Base-by-base conservation (phyloP, 139 green algal genomes). In the Micractinium conductrix region DNA sequence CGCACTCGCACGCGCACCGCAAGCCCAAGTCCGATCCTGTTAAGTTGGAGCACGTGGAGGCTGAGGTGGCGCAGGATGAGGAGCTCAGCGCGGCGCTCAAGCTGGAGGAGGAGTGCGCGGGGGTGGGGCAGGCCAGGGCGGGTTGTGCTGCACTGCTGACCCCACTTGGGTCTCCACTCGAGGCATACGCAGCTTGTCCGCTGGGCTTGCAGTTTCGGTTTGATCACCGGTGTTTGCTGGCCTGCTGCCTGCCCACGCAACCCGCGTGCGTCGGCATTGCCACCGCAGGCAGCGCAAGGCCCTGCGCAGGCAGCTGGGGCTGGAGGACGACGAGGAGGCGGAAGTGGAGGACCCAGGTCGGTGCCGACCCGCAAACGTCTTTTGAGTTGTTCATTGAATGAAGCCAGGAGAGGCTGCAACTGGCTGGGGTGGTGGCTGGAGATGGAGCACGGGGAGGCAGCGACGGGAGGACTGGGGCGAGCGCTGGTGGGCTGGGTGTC, bases 31-130 rank as follows among this genome's bases (percentile, higher is more conserved):
- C 45, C 1, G 70, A 26, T 4, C 70, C 70, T 17, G 45, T 43
- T 8, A 9, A 28, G 30, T 60, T 84, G 62, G 78, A 84, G 62
- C 14, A 84, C n/a, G 40, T 75, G 17, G 78, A 48, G 78, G 60
- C 62, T 19, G 14, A 84, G 28, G 30, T 84, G 78, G 78, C 78
- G 30, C 24, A 84, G 21, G 58, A 75, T 33, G 60, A 84, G 78
- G 17, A n/a, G 26, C 44, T 84, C 35, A 48, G 8, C 7, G 78
- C 33, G 8, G 78, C 78, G n/a, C 42, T 84, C 53, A 58, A 44
- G 26, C 28, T 84, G n/a, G 60, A 84, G 40, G 78, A 84, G 43
- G 78, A 84, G 78, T 84, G 78, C 74, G 78, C 17, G 26, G 65
- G 35, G 65, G 8, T 42, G 65, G n/a, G 65, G 8, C 24, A 28